phyloP scores from a whole-genome alignment of 495 filamentous ascomycete species.

The Thermothielavioides terrestris region DNA sequence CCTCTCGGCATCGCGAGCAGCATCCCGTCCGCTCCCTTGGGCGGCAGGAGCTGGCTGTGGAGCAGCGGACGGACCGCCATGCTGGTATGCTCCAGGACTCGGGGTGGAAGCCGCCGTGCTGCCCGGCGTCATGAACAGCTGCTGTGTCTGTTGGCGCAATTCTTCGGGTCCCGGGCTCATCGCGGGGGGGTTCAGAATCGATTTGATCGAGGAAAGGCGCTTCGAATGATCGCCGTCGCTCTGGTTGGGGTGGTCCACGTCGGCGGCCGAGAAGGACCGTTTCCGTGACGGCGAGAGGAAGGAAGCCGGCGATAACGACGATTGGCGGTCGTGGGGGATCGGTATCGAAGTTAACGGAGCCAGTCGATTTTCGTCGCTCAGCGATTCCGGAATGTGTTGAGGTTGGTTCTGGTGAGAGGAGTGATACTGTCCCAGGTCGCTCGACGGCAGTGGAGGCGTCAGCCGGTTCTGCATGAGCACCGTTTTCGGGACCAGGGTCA shows the following conservation, averaged over 20 bases:
- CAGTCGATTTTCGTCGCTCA: conserved; percentile 47
- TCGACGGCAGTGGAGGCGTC: conserved; percentile 27
- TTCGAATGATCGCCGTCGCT: conserved; percentile 35
- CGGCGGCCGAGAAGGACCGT: conserved; percentile 54
- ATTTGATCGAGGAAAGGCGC: conserved; percentile 69
- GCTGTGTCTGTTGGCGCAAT: conserved; percentile 18
- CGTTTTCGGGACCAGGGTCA: conserved; percentile 42
- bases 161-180: conserved; percentile 18
- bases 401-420: conserved; percentile 25
- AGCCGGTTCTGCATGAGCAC: conserved; percentile 29
- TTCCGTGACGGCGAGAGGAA: conserved; percentile 52
- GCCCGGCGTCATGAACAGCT: conserved; percentile 28
- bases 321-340: conserved; percentile 35
- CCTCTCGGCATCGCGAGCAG: conserved; percentile 44
- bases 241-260: conserved; percentile 32
- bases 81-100: conserved; percentile 29
- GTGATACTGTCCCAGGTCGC: conserved; percentile 39
- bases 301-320: conserved; percentile 43
- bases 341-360: conserved; percentile 43
- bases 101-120: conserved; percentile 25
- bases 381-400: conserved; percentile 33
- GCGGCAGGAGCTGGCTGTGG: conserved; percentile 1
- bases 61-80: neutral
- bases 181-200: conserved; percentile 61
- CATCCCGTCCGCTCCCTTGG: conserved; percentile 28